Conservation (phyloP, 129 eudicot species). For the Escallonia rubra region DNA sequence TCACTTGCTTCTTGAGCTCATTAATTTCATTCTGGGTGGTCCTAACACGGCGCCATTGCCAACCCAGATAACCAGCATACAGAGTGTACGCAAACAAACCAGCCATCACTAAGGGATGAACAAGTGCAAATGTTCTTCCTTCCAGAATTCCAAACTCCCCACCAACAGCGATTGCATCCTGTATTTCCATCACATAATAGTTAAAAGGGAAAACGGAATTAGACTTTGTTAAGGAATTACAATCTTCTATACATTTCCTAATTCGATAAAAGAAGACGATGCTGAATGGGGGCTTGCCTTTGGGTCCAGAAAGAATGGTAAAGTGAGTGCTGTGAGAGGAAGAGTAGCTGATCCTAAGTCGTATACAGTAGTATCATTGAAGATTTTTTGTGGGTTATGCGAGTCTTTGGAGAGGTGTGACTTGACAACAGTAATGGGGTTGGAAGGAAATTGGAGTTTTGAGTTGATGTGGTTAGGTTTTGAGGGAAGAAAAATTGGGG, state of each 20-base stretch:
- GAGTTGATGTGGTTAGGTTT: conserved; percentile 16
- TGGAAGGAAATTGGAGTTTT: conserved; percentile 12
- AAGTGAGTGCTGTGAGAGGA: conserved; percentile 59
- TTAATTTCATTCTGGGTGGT: conserved; percentile 71
- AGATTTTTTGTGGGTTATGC: conserved; percentile 11
- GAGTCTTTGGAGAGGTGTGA: conserved; percentile 10
- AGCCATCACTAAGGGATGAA: conserved; percentile 79
- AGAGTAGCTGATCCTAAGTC: conserved; percentile 43
- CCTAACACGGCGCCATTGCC: conserved; percentile 94
- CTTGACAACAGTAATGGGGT: conserved; percentile 6
- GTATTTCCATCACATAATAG: background rate
- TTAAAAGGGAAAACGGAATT: too few species aligned
- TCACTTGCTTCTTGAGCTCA: conserved; percentile 70
- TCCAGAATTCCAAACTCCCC: conserved; percentile 88
- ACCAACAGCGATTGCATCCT: conserved; percentile 92
- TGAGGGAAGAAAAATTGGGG: conserved; percentile 15
- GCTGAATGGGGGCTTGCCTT: conserved; percentile 27
- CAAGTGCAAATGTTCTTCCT: conserved; percentile 70
- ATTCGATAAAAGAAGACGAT: background rate
- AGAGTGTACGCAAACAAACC: conserved; percentile 67
- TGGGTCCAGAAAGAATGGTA: conserved; percentile 51
- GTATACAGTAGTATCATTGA: conserved; percentile 11
- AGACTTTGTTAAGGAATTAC: background rate
- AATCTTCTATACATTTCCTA: too few species aligned
- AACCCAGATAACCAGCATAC: conserved; percentile 90